phyloP scores from a whole-genome alignment of 352 stramenopile species.

The Phytopythium delawarense region DNA sequence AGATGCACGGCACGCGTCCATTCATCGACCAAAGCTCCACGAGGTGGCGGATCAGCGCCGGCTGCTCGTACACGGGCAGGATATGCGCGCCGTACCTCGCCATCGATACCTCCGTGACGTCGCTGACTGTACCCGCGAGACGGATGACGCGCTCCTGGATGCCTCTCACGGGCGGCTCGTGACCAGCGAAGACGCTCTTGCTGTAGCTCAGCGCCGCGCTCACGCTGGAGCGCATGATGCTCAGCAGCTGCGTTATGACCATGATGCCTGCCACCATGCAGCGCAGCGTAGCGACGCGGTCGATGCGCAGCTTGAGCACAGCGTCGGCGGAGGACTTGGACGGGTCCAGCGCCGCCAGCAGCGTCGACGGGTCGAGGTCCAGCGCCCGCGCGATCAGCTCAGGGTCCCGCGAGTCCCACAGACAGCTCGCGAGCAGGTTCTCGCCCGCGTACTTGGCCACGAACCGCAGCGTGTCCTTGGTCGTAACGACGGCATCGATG shows the following conservation, averaged over 20 bases:
- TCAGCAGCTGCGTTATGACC: conserved; percentile 58
- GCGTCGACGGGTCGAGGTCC: conserved; percentile 25
- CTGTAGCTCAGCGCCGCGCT: conserved; percentile 39
- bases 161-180: conserved; percentile 42
- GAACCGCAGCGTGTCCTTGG: conserved; percentile 33
- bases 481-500: conserved; percentile 9
- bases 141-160: conserved; percentile 61
- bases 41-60: conserved; percentile 37
- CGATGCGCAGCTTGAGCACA: conserved; percentile 30
- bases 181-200: conserved; percentile 44
- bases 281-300: conserved; percentile 37
- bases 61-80: conserved; percentile 54
- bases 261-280: conserved; percentile 59
- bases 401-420: conserved; percentile 49
- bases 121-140: conserved; percentile 45
- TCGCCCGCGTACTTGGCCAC: conserved; percentile 52
- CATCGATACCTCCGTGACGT: conserved; percentile 71
- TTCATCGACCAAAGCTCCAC: conserved; percentile 48
- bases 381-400: conserved; percentile 42
- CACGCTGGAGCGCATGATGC: conserved; percentile 51
- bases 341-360: conserved; percentile 30
- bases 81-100: conserved; percentile 58
- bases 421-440: conserved; percentile 62
- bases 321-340: conserved; percentile 30
- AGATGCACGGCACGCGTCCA: conserved; percentile 52